Evolutionary conservation across 805 yeast species (phyloP), one percentile per base, ranked within the genome.

Genomic region (Suhomyces vadensis): DNA sequence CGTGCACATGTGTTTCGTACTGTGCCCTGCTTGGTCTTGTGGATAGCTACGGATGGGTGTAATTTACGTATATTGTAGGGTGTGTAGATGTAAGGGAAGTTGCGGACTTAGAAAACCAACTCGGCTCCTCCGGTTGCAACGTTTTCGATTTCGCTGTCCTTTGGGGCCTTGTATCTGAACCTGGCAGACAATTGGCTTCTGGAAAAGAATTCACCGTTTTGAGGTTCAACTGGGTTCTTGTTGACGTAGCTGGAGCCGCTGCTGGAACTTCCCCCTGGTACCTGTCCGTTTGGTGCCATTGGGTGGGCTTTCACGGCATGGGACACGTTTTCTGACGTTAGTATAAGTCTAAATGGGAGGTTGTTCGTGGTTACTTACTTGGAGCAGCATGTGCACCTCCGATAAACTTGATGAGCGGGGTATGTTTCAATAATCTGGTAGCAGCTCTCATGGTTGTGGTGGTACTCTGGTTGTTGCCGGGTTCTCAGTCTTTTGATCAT

Each of bases 81-180:
- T 16, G 14, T 31, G 13, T 27, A 13, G 6, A 27, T 27, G 6
- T 13, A n/a, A 24, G 27, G 27, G 27, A 21, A n/a, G n/a, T 19
- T 11, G 26, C 6, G 6, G 13, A 9, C 4, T 47, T 71, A 79
- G 53, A 65, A 77, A 10, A 79, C 65, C 35, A 75, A 57, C 29
- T 75, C 81, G 26, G 96, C 96, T 54, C 97, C 97, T 44, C 98
- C 99, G 42, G 78, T 74, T 54, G 82, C 78, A 54, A 92, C 80
- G 51, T 80, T 77, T 8, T 87, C 96, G 21, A 85, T 81, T 66
- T 92, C 99, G 11, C 54, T 43, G 14, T 79, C 87, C 33, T 79
- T 83, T 20, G 87, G 74, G 0, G 73, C 68, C 33, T 74, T 69
- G 61, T 83, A 86, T 66, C 84, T 82, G 73, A 86, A 90, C 61